Base-by-base conservation (phyloP, 75 land plant genomes). In the Pinus albicaulis region DNA sequence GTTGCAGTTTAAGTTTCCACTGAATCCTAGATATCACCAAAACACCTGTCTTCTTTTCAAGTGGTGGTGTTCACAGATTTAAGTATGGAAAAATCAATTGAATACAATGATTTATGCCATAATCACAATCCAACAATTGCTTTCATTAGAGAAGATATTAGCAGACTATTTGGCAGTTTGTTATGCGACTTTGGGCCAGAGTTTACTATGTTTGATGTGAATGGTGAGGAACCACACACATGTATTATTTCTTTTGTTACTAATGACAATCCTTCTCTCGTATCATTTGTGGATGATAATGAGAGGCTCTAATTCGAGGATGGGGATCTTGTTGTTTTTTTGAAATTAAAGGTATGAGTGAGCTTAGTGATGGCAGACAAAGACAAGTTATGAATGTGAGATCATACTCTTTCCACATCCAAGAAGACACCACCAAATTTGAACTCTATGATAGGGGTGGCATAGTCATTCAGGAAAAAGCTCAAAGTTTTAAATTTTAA, bases 171-270 rank as follows among this genome's bases (percentile, higher is more conserved):
- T 85, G 99, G 99, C 5, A 87, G 82, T 69, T 89, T 90, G 0
- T 96, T 96, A 55, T 96, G 98, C 80, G 99, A 96, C 82, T 93
- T 96, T 80, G 99, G 99, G 1, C 97, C 97, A 22, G 82, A 90
- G 48, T 96, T 96, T 76, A 90, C 88, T 7, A 97, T 96, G 31
- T 55, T 78, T 36, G 99, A 96, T 86, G 97, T 87, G 64, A 94
- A 96, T 86, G 98, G 99, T 56, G 89, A 93, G 76, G 98, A 96
- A 68, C 92, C 99, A 22, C 99, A 96, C 75, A 87, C 98, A 2
- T 95, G 98, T 44, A 96, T 96, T 16, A 83, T 96, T 74, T 97
- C 99, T 55, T 92, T 96, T 0, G 83, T 95, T 58, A 87, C 86
- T 68, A 95, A 93, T 80, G 95, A 87, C 65, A 86, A 87, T 64